phyloP scores from a whole-genome alignment of 2,329 filamentous ascomycete genomes.

The Calonectria leucothoes region DNA sequence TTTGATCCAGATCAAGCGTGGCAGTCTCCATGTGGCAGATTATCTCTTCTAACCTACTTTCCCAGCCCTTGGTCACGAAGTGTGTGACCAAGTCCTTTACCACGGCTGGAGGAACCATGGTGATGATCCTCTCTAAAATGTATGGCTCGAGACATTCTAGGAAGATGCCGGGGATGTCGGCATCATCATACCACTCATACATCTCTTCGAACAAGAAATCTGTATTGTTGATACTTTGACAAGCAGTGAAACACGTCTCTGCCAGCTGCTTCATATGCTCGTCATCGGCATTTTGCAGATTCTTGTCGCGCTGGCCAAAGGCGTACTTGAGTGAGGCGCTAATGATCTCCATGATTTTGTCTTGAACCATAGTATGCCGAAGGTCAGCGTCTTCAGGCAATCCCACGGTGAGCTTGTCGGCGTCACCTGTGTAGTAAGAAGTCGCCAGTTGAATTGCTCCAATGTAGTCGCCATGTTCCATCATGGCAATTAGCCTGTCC shows the following conservation, averaged over 20 bases:
- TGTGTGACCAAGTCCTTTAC: constrained; percentile 88
- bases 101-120: constrained; percentile 80
- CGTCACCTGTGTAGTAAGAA: constrained; percentile 88
- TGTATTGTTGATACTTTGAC: constrained; percentile 78
- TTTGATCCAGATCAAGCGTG: constrained; percentile 93
- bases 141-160: constrained; percentile 90
- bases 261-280: constrained; percentile 80
- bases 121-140: constrained; percentile 82
- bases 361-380: constrained; percentile 84
- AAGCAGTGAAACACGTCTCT: constrained; percentile 85
- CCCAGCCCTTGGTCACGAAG: constrained; percentile 80
- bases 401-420: constrained; percentile 95
- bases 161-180: constrained; percentile 78
- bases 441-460: constrained; percentile 91
- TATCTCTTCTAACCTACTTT: constrained; percentile 88
- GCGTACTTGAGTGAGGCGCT: constrained; percentile 90
- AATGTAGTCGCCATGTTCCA: constrained; percentile 97
- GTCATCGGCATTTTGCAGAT: constrained; percentile 58
- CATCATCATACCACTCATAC: constrained; percentile 90
- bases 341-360: constrained; percentile 94
- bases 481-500: constrained; percentile 89
- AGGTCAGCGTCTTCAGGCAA: constrained; percentile 84
- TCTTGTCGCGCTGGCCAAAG: constrained; percentile 74
- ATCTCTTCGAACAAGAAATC: constrained; percentile 93
- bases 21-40: constrained; percentile 92